Evolutionary conservation across 331 rosid genomes (phyloP).

Genomic region (Malus hybrid): DNA sequence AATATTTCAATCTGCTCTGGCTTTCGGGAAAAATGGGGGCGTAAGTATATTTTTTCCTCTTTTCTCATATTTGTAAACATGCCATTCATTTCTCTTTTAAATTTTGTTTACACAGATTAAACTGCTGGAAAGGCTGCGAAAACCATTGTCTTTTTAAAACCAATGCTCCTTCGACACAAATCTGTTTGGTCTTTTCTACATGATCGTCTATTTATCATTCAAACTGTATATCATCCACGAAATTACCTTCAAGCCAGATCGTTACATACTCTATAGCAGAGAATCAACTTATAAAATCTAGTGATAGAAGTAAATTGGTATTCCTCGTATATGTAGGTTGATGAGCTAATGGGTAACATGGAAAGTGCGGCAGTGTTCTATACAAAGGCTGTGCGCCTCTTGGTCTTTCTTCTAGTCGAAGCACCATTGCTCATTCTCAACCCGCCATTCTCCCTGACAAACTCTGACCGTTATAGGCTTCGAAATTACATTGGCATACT

Average conservation of each 20-base stretch:
- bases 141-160: too few relatives aligned
- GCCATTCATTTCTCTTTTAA: background rate
- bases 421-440: slow-evolving; percentile 89
- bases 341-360: slow-evolving; percentile 84
- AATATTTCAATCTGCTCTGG: slow-evolving; percentile 90
- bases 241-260: background rate
- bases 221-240: too few relatives aligned
- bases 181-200: too few relatives aligned
- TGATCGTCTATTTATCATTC: too few relatives aligned
- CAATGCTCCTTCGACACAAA: too few relatives aligned
- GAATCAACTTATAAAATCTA: background rate
- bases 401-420: slow-evolving; percentile 77
- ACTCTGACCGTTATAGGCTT: slow-evolving; percentile 77
- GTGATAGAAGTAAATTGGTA: background rate
- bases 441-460: slow-evolving; percentile 85
- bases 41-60: slow-evolving; percentile 45
- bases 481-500: slow-evolving; percentile 67
- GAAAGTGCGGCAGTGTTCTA: slow-evolving; percentile 68
- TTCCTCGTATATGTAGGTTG: slow-evolving; percentile 40
- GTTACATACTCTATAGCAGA: background rate
- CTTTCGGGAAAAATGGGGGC: slow-evolving; percentile 82
- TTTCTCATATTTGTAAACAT: slow-evolving; percentile 4
- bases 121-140: background rate
- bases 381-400: slow-evolving; percentile 60
- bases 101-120: background rate